These are phyloP conservation scores for Nothomitra cinnamomea DNA, from an alignment of 2,329 filamentous ascomycete species.

Conservation along the genomic window DNA sequence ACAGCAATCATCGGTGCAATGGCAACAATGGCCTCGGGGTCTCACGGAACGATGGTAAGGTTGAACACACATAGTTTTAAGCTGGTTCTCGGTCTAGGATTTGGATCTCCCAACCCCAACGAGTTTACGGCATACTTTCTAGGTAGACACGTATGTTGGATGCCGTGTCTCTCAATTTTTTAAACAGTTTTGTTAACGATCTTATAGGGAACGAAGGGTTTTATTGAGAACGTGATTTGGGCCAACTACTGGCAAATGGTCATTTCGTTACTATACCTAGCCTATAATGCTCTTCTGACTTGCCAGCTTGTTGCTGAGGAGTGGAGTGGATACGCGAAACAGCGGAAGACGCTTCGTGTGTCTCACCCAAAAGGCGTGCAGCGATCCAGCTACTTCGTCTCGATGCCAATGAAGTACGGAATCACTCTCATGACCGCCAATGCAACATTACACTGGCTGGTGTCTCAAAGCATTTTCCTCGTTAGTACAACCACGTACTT, in stretches of 20 bases:
- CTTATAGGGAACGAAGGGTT: not conserved
- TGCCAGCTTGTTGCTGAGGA: constrained; percentile 29
- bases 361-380: constrained; percentile 25
- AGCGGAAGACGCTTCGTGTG: constrained; percentile 25
- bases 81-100: too few relatives aligned
- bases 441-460: constrained; percentile 30
- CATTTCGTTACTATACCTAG: constrained; percentile 29
- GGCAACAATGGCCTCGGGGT: too few relatives aligned
- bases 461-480: constrained; percentile 30
- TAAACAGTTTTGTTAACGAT: too few relatives aligned
- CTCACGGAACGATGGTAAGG: too few relatives aligned
- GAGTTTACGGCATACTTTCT: too few relatives aligned
- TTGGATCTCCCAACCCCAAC: too few relatives aligned
- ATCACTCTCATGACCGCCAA: constrained; percentile 22
- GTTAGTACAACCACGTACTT: constrained; percentile 19
- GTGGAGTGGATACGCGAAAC: constrained; percentile 24
- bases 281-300: constrained; percentile 29
- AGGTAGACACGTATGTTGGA: too few relatives aligned
- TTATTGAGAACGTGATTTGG: constrained; percentile 17
- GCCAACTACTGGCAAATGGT: constrained; percentile 32
- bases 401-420: constrained; percentile 28
- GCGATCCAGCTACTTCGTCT: constrained; percentile 27
- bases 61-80: too few relatives aligned
- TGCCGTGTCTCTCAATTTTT: too few relatives aligned
- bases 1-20: too few relatives aligned